These are phyloP conservation scores for Fusarium chaquense DNA, from an alignment of 2,329 filamentous ascomycete species.

Conservation along the genomic window DNA sequence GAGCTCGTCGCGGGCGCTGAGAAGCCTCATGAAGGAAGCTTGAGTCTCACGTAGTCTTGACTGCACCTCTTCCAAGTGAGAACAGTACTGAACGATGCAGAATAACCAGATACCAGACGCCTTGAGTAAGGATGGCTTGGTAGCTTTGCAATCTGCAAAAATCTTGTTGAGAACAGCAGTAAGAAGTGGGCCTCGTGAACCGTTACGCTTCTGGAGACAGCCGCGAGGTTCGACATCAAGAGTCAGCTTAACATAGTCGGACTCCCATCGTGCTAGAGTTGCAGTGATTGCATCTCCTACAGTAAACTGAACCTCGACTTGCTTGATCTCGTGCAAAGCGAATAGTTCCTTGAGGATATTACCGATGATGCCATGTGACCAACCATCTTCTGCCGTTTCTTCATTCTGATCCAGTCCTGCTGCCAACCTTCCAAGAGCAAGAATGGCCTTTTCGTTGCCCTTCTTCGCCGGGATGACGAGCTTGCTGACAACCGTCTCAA, in stretches of 20 bases:
- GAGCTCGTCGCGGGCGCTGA: constrained; percentile 90
- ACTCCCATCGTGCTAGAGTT: constrained; percentile 83
- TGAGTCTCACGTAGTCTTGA: constrained; percentile 82
- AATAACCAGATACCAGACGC: constrained; percentile 96
- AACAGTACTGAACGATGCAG: constrained; percentile 90
- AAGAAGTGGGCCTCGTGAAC: constrained; percentile 58
- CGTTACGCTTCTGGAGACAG: constrained; percentile 52
- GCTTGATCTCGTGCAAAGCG: constrained; percentile 83
- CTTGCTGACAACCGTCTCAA: constrained; percentile 67
- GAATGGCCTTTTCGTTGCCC: constrained; percentile 84
- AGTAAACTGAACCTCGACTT: constrained; percentile 89
- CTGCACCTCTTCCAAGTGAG: constrained; percentile 80
- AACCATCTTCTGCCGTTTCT: constrained; percentile 39
- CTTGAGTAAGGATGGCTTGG: constrained; percentile 90
- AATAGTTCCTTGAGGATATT: constrained; percentile 77
- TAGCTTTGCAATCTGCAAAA: constrained; percentile 80
- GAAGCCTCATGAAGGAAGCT: constrained; percentile 85
- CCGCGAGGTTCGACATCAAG: constrained; percentile 75
- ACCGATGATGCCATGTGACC: constrained; percentile 58
- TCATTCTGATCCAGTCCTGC: constrained; percentile 66
- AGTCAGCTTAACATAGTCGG: constrained; percentile 78
- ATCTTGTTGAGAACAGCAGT: constrained; percentile 75
- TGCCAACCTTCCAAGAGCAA: constrained; percentile 82
- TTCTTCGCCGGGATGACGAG: constrained; percentile 78
- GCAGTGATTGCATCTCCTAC: constrained; percentile 89